Conservation (phyloP, 768 basidiomycete genomes). For the Suillus variegatus region DNA sequence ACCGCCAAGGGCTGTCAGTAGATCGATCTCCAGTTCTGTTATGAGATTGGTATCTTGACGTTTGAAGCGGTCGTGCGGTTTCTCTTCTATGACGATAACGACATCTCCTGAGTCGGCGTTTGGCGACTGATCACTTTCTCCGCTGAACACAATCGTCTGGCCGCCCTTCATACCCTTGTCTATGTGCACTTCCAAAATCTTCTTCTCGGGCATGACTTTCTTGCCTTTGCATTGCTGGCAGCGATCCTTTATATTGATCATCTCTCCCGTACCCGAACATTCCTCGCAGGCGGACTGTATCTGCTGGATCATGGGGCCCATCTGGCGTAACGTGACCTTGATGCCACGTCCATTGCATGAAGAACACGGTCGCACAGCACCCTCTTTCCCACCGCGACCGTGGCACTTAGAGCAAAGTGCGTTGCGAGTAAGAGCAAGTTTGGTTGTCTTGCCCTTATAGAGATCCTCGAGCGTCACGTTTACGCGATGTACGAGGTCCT, state of each 20-base stretch:
- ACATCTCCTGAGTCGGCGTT: constrained; percentile 91
- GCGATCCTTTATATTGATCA: constrained; percentile 91
- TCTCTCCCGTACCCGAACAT: constrained; percentile 91
- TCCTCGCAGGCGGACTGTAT: constrained; percentile 95
- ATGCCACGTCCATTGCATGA: constrained; percentile 88
- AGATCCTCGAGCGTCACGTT: constrained; percentile 97
- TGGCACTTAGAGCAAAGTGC: constrained; percentile 92
- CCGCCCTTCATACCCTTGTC: constrained; percentile 98
- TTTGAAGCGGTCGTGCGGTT: constrained; percentile 85
- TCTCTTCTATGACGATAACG: constrained; percentile 92
- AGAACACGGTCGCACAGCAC: constrained; percentile 80
- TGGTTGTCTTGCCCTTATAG: constrained; percentile 98
- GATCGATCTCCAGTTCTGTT: constrained; percentile 86
- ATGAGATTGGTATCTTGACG: constrained; percentile 87
- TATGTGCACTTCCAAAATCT: constrained; percentile 96
- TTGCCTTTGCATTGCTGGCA: constrained; percentile 94
- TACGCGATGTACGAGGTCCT: constrained; percentile 97
- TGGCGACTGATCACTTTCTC: constrained; percentile 93
- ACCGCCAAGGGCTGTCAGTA: constrained; percentile 91
- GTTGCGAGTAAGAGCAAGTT: constrained; percentile 94
- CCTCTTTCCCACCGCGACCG: constrained; percentile 97
- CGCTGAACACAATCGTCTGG: constrained; percentile 84
- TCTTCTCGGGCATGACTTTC: constrained; percentile 93
- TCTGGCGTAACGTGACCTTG: constrained; percentile 89
- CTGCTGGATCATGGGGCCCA: constrained; percentile 99